Conservation (phyloP, 228 moss, liverwort and hornwort species). For the Sphagnum fallax region DNA sequence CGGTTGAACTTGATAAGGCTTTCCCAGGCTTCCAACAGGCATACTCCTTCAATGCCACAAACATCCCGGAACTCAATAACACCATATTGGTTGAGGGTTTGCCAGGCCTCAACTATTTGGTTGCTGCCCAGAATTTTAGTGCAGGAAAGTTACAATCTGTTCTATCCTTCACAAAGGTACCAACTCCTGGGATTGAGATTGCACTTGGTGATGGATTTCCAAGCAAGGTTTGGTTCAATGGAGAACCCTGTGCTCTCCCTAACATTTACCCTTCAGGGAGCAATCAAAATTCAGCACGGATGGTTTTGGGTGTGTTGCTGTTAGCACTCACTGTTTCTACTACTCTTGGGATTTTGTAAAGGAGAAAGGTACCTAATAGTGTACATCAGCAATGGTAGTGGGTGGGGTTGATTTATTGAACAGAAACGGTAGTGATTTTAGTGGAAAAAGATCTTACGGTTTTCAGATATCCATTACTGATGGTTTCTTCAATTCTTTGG, state of each 20-base stretch:
- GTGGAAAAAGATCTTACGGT: not conserved
- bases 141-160: constrained; percentile 92
- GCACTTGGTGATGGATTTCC: constrained; percentile 58
- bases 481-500: constrained; percentile 29
- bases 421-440: not conserved
- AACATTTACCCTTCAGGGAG: constrained; percentile 24
- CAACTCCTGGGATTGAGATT: constrained; percentile 52
- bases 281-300: constrained; percentile 11
- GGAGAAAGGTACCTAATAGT: constrained; percentile 16
- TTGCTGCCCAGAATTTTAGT: constrained; percentile 37
- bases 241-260: constrained; percentile 64
- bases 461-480: not conserved
- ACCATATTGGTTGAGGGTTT: constrained; percentile 23
- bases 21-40: constrained; percentile 48
- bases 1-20: constrained; percentile 49
- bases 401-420: constrained; percentile 11
- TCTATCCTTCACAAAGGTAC: constrained; percentile 71
- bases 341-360: not conserved
- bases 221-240: constrained; percentile 65
- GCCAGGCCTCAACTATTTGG: constrained; percentile 28
- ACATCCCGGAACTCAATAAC: constrained; percentile 29
- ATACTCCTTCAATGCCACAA: constrained; percentile 75
- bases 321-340: constrained; percentile 4
- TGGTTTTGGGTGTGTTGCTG: not conserved
- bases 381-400: constrained; percentile 3